phyloP scores from a whole-genome alignment of 345 rosid genomes.

The Triadica sebifera region DNA sequence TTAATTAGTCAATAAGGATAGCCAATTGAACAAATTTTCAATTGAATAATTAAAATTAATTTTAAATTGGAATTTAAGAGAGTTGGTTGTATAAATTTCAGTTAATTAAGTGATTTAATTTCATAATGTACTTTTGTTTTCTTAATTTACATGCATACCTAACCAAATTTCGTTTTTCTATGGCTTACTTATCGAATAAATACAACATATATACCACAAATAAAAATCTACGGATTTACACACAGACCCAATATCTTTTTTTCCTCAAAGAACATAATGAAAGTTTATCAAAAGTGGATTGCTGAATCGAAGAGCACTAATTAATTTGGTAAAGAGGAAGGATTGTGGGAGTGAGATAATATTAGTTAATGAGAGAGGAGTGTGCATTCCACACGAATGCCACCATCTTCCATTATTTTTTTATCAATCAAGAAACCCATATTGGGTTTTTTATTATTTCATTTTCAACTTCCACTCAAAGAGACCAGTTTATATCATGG shows the following conservation, averaged over 20 bases:
- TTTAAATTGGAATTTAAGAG: no score
- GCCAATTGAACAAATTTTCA: no score
- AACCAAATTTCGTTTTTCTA: not conserved
- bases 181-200: no score
- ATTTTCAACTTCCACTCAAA: constrained; percentile 15
- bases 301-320: constrained; percentile 20
- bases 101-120: not conserved
- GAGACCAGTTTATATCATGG: not conserved
- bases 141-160: not conserved
- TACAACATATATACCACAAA: not conserved
- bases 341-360: not conserved
- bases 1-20: no score
- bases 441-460: not conserved
- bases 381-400: constrained; percentile 29
- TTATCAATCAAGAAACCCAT: not conserved
- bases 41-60: no score
- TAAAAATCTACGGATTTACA: not conserved
- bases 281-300: constrained; percentile 1
- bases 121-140: no score
- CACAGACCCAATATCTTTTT: not conserved
- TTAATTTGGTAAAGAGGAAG: not conserved
- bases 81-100: not conserved
- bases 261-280: not conserved
- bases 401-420: constrained; percentile 19
- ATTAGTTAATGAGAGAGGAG: constrained; percentile 12